These are phyloP conservation scores for Groenewaldozyma salmanticensis DNA, from an alignment of 805 yeast genomes.

Conservation along the genomic window DNA sequence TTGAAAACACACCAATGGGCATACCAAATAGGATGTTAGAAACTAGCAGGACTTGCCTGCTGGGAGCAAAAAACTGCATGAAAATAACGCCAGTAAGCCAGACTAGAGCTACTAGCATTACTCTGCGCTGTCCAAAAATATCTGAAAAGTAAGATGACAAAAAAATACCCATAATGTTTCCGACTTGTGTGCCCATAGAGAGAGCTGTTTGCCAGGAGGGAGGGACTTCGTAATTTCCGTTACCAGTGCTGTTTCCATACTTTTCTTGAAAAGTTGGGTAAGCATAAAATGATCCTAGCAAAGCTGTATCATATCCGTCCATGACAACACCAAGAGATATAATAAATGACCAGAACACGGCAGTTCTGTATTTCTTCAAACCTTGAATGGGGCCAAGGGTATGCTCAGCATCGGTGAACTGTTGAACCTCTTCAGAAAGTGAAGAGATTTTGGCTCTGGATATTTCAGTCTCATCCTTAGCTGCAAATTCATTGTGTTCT, in stretches of 20 bases:
- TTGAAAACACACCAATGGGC: constrained; percentile 45
- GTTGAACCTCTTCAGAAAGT: background rate
- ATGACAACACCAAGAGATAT: constrained; percentile 36
- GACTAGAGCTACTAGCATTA: constrained; percentile 30
- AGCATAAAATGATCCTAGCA: constrained; percentile 35
- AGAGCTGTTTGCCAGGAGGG: constrained; percentile 7
- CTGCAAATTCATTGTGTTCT: too few species aligned
- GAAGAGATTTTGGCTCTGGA: too few species aligned
- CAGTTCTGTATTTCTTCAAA: background rate
- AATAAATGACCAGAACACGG: constrained; percentile 35
- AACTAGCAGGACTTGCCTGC: constrained; percentile 27
- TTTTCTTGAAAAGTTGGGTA: constrained; percentile 34
- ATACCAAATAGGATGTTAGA: constrained; percentile 32
- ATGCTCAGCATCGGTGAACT: background rate
- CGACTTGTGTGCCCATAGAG: constrained; percentile 18
- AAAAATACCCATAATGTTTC: constrained; percentile 37
- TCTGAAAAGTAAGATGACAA: constrained; percentile 37
- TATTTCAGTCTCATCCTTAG: too few species aligned
- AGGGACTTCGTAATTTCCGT: constrained; percentile 6
- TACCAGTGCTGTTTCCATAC: constrained; percentile 28
- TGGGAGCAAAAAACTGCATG: constrained; percentile 37
- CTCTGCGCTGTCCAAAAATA: constrained; percentile 36
- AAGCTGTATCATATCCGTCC: constrained; percentile 40
- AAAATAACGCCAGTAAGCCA: constrained; percentile 32
- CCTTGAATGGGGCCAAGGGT: background rate